Evolutionary conservation across 306 rosid species (phyloP).

Genomic region (Glycine soja): DNA sequence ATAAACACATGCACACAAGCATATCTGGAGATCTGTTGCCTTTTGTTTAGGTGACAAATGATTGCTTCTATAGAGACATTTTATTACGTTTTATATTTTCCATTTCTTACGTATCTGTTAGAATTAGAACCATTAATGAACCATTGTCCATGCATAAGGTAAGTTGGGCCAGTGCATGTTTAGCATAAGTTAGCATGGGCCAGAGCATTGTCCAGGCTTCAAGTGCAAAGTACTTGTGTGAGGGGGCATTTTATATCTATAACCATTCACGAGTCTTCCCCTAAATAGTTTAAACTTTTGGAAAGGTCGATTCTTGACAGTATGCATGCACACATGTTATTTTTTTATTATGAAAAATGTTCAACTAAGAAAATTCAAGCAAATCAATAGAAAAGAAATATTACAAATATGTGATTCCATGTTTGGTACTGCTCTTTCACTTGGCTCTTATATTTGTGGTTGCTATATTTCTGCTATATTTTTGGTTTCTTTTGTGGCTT

Average conservation of each 20-base stretch:
- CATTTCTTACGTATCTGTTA: not conserved
- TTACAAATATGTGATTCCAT: too few species aligned
- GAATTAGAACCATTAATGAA: not conserved
- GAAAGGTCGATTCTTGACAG: too few species aligned
- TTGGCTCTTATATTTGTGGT: too few species aligned
- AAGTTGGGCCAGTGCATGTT: not conserved
- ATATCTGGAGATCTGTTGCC: not conserved
- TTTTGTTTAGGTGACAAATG: not conserved
- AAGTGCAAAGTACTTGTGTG: constrained; percentile 1
- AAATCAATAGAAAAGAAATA: too few species aligned
- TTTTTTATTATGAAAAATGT: too few species aligned
- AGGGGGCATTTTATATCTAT: constrained; percentile 8
- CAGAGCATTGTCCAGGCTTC: not conserved
- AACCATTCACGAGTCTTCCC: not conserved
- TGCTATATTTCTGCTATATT: too few species aligned
- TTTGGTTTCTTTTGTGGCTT: too few species aligned
- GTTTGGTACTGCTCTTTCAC: too few species aligned
- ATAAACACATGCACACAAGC: not conserved
- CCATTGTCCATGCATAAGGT: constrained; percentile 1
- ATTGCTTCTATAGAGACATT: not conserved
- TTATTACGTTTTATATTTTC: not conserved
- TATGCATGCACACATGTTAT: too few species aligned
- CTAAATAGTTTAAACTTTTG: too few species aligned
- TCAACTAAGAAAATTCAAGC: too few species aligned
- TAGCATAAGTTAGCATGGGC: not conserved